Conservation (phyloP, 179 eudicot genomes). For the Camellia oleifera region DNA sequence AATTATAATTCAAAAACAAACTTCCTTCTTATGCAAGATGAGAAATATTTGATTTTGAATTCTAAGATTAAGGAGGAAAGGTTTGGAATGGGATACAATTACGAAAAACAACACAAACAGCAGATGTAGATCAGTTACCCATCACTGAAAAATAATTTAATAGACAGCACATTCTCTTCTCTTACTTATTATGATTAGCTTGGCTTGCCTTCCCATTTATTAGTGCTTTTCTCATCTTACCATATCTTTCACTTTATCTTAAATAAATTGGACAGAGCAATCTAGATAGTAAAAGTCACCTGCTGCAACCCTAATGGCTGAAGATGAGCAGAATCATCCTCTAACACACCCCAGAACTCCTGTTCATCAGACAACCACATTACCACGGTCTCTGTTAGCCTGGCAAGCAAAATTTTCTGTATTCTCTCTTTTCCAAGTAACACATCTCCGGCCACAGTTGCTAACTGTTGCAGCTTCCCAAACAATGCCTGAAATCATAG, state of each 20-base stretch:
- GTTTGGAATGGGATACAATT: too few relatives aligned
- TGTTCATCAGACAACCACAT: slow-evolving; percentile 87
- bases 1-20: too few relatives aligned
- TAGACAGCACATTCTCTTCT: too few relatives aligned
- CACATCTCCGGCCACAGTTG: slow-evolving; percentile 92
- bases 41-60: too few relatives aligned
- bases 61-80: too few relatives aligned
- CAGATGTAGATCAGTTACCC: too few relatives aligned
- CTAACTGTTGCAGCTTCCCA: slow-evolving; percentile 90
- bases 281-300: slow-evolving; percentile 37
- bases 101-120: too few relatives aligned
- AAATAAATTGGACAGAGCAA: not conserved
- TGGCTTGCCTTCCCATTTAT: not conserved
- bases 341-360: slow-evolving; percentile 91
- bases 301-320: slow-evolving; percentile 82
- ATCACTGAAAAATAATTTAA: too few relatives aligned
- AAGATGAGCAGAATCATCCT: slow-evolving; percentile 68
- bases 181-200: not conserved
- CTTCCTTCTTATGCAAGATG: too few relatives aligned
- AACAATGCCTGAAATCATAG: slow-evolving; percentile 66
- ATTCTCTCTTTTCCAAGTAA: slow-evolving; percentile 84
- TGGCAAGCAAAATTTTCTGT: slow-evolving; percentile 83
- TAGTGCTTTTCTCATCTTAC: not conserved
- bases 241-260: not conserved
- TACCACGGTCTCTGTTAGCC: slow-evolving; percentile 85